Conservation (phyloP, 2,329 filamentous ascomycete species). For the Saccharata proteae region DNA sequence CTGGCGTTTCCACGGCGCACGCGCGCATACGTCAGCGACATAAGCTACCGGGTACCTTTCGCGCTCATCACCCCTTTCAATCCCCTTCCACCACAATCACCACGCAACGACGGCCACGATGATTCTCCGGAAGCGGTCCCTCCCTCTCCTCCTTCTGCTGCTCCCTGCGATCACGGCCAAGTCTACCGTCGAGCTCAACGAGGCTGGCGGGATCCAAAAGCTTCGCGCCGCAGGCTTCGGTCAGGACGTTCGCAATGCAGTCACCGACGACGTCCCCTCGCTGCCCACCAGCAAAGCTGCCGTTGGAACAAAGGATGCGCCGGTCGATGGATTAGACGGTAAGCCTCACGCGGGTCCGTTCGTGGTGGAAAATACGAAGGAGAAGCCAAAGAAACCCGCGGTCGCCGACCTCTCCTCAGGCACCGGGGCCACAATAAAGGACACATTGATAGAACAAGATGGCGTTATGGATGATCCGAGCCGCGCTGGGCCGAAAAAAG, state of each 20-base stretch:
- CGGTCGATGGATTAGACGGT: conserved; percentile 85
- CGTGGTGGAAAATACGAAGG: conserved; percentile 40
- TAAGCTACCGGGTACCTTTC: conserved; percentile 1
- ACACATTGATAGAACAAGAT: conserved; percentile 40
- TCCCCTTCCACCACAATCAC: not conserved
- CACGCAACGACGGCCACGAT: no score
- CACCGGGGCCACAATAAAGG: no score
- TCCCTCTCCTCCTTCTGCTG: conserved; percentile 48
- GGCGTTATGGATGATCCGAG: conserved; percentile 90
- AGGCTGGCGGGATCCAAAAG: conserved; percentile 5
- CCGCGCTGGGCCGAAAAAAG: conserved; percentile 63
- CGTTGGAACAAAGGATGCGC: conserved; percentile 61
- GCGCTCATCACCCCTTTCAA: not conserved
- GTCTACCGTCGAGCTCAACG: conserved; percentile 10
- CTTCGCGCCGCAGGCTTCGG: conserved; percentile 4
- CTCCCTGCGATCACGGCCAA: conserved; percentile 42
- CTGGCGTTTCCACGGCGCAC: conserved; percentile 1
- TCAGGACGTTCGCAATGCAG: conserved; percentile 15
- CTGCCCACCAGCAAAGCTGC: conserved; percentile 19
- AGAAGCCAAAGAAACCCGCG: conserved; percentile 18
- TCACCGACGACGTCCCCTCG: conserved; percentile 13
- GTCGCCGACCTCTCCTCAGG: conserved; percentile 20
- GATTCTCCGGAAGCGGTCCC: conserved; percentile 45
- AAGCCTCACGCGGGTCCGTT: conserved; percentile 83
- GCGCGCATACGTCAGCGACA: conserved; percentile 8